A percentile compares a stretch with the other conserved stretches of the same genome.
Evolutionary conservation across 768 basidiomycete species (phyloP).

Genomic region (Pleurotus cornucopiae): DNA sequence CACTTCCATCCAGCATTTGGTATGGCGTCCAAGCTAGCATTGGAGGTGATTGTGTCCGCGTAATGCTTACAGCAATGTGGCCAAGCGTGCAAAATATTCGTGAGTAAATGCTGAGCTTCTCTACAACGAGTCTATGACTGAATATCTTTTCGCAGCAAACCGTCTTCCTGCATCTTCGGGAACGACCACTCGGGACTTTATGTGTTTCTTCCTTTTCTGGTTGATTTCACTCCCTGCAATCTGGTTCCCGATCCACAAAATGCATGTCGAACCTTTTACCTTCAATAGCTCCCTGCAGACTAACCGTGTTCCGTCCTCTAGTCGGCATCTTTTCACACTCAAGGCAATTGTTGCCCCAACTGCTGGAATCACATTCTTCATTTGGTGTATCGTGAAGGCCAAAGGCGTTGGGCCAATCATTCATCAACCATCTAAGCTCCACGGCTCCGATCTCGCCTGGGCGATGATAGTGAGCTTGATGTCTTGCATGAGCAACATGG

Average conservation of each 20-base stretch:
- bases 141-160: conserved; percentile 43
- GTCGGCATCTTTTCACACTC: conserved; percentile 74
- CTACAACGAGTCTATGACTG: neutral
- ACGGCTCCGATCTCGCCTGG: conserved; percentile 72
- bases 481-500: conserved; percentile 80
- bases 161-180: conserved; percentile 69
- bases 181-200: conserved; percentile 68
- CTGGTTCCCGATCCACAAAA: conserved; percentile 80
- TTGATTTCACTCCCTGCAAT: conserved; percentile 73
- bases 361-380: conserved; percentile 68
- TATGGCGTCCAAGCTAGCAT: conserved; percentile 80
- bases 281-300: conserved; percentile 7
- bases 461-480: conserved; percentile 68
- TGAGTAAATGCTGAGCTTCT: conserved; percentile 24
- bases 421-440: conserved; percentile 54
- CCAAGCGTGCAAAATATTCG: conserved; percentile 66
- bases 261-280: conserved; percentile 38
- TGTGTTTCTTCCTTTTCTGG: conserved; percentile 89
- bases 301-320: conserved; percentile 18
- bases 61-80: conserved; percentile 76
- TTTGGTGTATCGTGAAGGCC: conserved; percentile 76
- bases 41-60: conserved; percentile 73
- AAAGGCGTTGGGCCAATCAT: conserved; percentile 76
- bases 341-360: conserved; percentile 72
- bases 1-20: conserved; percentile 48